phyloP scores from a whole-genome alignment of 2,329 filamentous ascomycete genomes.

The Cyanodermella asteris region DNA sequence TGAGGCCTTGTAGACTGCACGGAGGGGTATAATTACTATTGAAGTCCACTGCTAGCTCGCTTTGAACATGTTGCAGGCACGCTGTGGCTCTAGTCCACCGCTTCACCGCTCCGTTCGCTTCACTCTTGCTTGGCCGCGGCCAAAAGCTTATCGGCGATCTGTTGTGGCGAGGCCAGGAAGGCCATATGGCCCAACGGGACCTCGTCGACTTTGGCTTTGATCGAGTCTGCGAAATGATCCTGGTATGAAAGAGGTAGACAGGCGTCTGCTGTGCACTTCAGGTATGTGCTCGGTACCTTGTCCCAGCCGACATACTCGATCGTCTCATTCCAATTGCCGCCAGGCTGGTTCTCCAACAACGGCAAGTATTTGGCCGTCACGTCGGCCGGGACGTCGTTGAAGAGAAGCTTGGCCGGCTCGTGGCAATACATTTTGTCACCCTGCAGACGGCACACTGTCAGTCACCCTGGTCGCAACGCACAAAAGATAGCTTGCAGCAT shows the following conservation, averaged over 20 bases:
- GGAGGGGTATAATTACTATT: no score
- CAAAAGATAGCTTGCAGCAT: background rate
- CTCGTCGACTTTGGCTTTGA: no score
- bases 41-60: no score
- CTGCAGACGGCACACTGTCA: background rate
- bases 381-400: conserved; percentile 3
- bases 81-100: no score
- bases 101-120: no score
- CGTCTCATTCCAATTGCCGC: conserved; percentile 2
- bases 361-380: background rate
- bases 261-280: conserved; percentile 3
- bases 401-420: conserved; percentile 1
- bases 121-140: no score
- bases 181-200: no score
- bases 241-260: background rate
- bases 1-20: no score
- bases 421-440: conserved; percentile 2
- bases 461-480: background rate
- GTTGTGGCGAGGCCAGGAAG: no score
- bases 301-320: conserved; percentile 5
- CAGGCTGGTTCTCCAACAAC: conserved; percentile 4
- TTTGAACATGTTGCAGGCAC: no score
- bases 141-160: no score
- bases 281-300: conserved; percentile 5
- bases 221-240: no score